phyloP scores from a whole-genome alignment of 805 yeast genomes.

The Debaryomyces tyrocola region DNA sequence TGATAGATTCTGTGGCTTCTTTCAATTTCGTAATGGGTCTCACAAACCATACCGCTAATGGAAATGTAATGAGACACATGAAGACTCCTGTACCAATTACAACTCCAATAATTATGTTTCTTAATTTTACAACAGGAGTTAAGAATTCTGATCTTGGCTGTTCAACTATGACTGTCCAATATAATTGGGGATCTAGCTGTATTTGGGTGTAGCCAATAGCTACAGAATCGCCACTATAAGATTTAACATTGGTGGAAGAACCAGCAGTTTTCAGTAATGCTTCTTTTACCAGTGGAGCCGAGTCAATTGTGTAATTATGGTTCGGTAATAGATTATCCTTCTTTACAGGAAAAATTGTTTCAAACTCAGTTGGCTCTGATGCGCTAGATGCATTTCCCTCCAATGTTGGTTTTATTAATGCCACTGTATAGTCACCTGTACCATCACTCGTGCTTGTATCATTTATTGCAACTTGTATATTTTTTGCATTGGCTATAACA shows the following conservation, averaged over 20 bases:
- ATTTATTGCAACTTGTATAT: conserved; percentile 29
- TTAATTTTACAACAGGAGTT: conserved; percentile 60
- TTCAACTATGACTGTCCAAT: conserved; percentile 75
- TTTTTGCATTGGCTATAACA: conserved; percentile 41
- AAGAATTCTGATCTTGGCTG: conserved; percentile 60
- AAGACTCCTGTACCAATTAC: conserved; percentile 76
- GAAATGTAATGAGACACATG: conserved; percentile 74
- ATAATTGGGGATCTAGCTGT: conserved; percentile 29
- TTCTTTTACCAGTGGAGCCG: conserved; percentile 24
- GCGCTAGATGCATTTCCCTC: conserved; percentile 14
- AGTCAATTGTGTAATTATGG: conserved; percentile 23
- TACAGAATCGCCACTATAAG: conserved; percentile 20
- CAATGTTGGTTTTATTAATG: conserved; percentile 36
- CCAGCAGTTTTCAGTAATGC: conserved; percentile 31
- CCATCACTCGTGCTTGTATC: conserved; percentile 13
- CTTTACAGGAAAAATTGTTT: conserved; percentile 29
- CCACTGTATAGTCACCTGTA: conserved; percentile 19
- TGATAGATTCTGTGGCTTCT: conserved; percentile 76
- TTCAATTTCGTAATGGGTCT: conserved; percentile 78
- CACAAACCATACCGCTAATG: conserved; percentile 81
- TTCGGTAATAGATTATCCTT: conserved; percentile 16
- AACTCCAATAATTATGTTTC: conserved; percentile 72
- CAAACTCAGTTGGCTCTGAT: conserved; percentile 42
- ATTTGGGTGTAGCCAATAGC: conserved; percentile 38
- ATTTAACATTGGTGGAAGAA: conserved; percentile 24